Base-by-base conservation (phyloP, 2,329 filamentous ascomycete genomes). In the Ophiostoma pallidulum region DNA sequence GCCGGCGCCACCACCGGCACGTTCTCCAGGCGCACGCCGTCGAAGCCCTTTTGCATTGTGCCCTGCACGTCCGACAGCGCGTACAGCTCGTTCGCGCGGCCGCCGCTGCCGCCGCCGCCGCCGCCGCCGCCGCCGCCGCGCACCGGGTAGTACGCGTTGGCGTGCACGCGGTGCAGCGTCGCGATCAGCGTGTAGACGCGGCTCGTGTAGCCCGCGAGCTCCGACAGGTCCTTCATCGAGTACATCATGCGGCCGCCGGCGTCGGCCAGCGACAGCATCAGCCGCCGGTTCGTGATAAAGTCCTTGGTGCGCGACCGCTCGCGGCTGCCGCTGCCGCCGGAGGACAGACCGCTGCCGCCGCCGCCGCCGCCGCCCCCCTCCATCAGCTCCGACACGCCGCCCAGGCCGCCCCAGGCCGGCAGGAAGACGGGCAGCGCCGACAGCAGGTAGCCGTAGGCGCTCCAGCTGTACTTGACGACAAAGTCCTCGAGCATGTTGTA, bases 401-500 rank as follows among this genome's bases (percentile, higher is more conserved):
- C 87, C 29, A 91, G 66, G 26, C 92, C 91, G 47, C 89, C 90
- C 88, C 92, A 95, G 1, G 88, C 86, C 0, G 92, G 92, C 16
- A 98, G 73, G 67, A 97, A 98, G 41, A 97, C 84, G 0, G 92
- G 92, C 10, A 98, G 72, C 3, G 91, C 94, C 1, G 91, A 92
- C 48, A 98, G 75, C 31, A 97, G 75, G 60, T 98, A 98, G 31
- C 92, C 92, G 60, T 96, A 95, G 0, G 92, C 92, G 54, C 90
- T 97, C 92, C 92, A 98, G 55, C 88, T 92, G 63, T 98, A 98
- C 64, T 98, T 98, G 51, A 98, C 71, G 41, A 98, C 88, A 59
- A 98, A 95, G 63, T 98, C 92, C 62, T 98, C 92, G 0, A 98
- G 80, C 71, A 98, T 98, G 63, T 97, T 98, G 70, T 98, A 98